Evolutionary conservation across 2,329 filamentous ascomycete genomes (phyloP).

Genomic region (Zasmidium cellare): DNA sequence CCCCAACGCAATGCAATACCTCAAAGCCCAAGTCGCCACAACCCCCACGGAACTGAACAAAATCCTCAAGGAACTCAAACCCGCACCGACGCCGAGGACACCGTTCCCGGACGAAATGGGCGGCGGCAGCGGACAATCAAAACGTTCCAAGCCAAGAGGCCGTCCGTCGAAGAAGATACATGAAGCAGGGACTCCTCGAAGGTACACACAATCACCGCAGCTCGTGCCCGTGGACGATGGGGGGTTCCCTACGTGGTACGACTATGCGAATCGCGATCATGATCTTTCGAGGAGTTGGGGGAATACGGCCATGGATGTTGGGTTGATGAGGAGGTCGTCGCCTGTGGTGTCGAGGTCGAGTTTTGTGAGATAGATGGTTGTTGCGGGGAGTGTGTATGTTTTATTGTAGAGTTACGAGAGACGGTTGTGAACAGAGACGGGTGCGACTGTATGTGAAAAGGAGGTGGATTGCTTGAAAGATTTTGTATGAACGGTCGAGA

Average conservation of each 20-base stretch:
- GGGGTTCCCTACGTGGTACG: neutral
- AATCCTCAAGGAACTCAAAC: slow-evolving; percentile 21
- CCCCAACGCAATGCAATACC: slow-evolving; percentile 51
- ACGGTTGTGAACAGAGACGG: too few relatives aligned
- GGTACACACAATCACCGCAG: neutral
- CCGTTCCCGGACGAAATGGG: slow-evolving; percentile 7
- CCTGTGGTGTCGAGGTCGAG: neutral
- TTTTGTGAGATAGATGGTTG: neutral
- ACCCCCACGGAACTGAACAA: slow-evolving; percentile 68
- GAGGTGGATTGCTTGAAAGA: too few relatives aligned
- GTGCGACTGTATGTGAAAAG: too few relatives aligned
- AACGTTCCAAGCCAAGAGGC: neutral
- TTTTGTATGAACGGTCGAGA: too few relatives aligned
- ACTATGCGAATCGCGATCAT: slow-evolving; percentile 2
- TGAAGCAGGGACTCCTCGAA: neutral
- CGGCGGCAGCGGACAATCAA: neutral
- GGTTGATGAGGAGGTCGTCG: neutral
- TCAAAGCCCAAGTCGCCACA: slow-evolving; percentile 80
- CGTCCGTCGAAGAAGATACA: neutral
- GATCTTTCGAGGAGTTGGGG: slow-evolving; percentile 5
- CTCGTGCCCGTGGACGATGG: neutral
- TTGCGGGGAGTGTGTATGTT: neutral
- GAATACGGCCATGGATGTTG: slow-evolving; percentile 10
- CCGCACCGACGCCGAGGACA: slow-evolving; percentile 1
- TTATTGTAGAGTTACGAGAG: neutral